Evolutionary conservation across 2,329 filamentous ascomycete species (phyloP).

Genomic region (Cytospora mali): DNA sequence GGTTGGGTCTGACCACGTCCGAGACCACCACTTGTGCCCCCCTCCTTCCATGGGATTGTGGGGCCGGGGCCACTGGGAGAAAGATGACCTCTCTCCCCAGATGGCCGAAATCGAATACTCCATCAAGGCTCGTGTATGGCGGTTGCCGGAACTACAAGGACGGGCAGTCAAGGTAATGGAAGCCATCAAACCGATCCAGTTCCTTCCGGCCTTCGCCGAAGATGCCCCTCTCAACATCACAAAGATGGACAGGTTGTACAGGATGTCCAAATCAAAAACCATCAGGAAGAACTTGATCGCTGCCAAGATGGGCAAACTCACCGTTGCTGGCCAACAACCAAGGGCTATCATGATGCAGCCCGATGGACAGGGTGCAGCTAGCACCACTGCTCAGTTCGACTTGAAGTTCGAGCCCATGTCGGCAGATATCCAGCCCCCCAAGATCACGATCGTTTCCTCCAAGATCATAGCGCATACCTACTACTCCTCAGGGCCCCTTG

Average conservation of each 20-base stretch:
- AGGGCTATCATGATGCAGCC: conserved; percentile 52
- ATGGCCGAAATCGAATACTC: conserved; percentile 58
- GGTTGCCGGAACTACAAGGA: conserved; percentile 35
- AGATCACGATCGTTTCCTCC: conserved; percentile 50
- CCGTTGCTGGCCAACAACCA: conserved; percentile 49
- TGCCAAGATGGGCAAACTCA: conserved; percentile 53
- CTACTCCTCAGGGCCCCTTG: conserved; percentile 51
- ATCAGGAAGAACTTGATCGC: conserved; percentile 57
- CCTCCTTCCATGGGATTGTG: conserved; percentile 50
- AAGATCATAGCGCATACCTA: conserved; percentile 58
- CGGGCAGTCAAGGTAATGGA: conserved; percentile 43
- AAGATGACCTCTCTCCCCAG: conserved; percentile 56
- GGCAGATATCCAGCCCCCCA: conserved; percentile 48
- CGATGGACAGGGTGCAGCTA: conserved; percentile 48
- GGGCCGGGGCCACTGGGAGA: conserved; percentile 49
- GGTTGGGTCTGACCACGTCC: conserved; percentile 47
- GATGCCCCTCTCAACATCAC: conserved; percentile 55
- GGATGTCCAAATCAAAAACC: conserved; percentile 53
- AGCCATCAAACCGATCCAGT: conserved; percentile 48
- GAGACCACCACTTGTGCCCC: conserved; percentile 55
- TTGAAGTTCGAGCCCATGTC: conserved; percentile 52
- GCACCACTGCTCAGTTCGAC: conserved; percentile 48
- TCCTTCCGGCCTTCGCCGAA: conserved; percentile 54
- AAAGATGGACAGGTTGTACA: conserved; percentile 51
- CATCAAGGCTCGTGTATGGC: conserved; percentile 50